Conservation (phyloP, 2,329 filamentous ascomycete species). For the Cercospora brassicicola region DNA sequence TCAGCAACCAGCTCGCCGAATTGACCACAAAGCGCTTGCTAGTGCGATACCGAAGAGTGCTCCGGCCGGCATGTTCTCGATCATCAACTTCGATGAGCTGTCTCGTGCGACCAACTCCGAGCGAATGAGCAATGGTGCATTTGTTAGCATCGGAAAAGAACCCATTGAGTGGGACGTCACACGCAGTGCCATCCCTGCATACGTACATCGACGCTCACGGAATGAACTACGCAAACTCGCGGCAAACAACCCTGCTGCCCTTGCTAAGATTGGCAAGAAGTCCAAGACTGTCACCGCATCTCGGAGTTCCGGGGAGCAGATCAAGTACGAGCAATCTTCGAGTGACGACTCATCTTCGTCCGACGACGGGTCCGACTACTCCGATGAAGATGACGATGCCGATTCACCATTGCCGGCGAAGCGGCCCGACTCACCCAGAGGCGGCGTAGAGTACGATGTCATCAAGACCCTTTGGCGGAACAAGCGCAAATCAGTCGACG, state of each 20-base stretch:
- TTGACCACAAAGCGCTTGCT: slow-evolving; percentile 33
- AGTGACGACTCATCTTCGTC: slow-evolving; percentile 50
- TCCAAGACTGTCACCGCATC: slow-evolving; percentile 26
- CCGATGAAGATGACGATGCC: slow-evolving; percentile 55
- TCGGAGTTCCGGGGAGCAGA: slow-evolving; percentile 10
- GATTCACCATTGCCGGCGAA: slow-evolving; percentile 55
- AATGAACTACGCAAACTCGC: slow-evolving; percentile 49
- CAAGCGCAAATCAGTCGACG: slow-evolving; percentile 51
- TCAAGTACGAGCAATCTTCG: slow-evolving; percentile 44
- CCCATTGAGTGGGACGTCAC: slow-evolving; percentile 47
- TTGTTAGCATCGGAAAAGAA: slow-evolving; percentile 46
- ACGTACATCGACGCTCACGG: slow-evolving; percentile 47
- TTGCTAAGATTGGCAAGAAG: slow-evolving; percentile 42
- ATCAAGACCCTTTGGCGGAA: slow-evolving; percentile 63
- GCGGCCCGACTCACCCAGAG: slow-evolving; percentile 54
- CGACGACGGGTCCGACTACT: slow-evolving; percentile 53
- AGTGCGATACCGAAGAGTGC: slow-evolving; percentile 34
- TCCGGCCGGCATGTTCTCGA: slow-evolving; percentile 42
- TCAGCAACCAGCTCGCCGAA: slow-evolving; percentile 17
- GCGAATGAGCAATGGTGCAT: slow-evolving; percentile 42
- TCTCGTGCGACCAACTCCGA: slow-evolving; percentile 47
- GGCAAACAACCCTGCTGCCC: slow-evolving; percentile 44
- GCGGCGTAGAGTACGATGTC: slow-evolving; percentile 58
- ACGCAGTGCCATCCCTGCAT: slow-evolving; percentile 48
- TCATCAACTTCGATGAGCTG: slow-evolving; percentile 45